phyloP scores from a whole-genome alignment of 2,329 filamentous ascomycete species.

The Colletotrichum truncatum region DNA sequence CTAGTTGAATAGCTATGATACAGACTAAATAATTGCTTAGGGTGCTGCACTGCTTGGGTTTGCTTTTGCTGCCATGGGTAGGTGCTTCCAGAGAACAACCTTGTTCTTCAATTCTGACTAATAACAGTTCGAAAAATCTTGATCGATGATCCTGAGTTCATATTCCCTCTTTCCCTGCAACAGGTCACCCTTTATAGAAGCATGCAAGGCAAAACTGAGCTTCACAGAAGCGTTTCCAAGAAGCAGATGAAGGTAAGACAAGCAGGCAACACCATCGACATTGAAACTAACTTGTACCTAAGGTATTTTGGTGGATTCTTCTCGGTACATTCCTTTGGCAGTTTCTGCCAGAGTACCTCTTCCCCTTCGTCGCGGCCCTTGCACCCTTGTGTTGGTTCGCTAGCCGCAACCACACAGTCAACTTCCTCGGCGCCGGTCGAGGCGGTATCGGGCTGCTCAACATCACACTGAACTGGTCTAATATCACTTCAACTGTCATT shows the following conservation, averaged over 20 bases:
- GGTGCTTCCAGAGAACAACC: neutral
- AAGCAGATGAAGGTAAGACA: slow-evolving; percentile 15
- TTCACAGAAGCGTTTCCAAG: slow-evolving; percentile 9
- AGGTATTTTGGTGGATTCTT: slow-evolving; percentile 64
- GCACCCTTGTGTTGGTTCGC: slow-evolving; percentile 73
- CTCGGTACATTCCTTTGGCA: slow-evolving; percentile 66
- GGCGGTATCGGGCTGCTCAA: slow-evolving; percentile 71
- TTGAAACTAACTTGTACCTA: slow-evolving; percentile 41
- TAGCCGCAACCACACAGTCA: slow-evolving; percentile 63
- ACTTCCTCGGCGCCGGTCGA: slow-evolving; percentile 69
- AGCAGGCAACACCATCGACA: no score
- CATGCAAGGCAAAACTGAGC: slow-evolving; percentile 25
- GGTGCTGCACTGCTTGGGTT: slow-evolving; percentile 22
- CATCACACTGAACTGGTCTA: slow-evolving; percentile 68
- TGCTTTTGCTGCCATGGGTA: slow-evolving; percentile 63
- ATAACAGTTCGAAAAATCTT: slow-evolving; percentile 55
- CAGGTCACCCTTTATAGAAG: slow-evolving; percentile 26
- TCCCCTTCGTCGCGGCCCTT: slow-evolving; percentile 67
- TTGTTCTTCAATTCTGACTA: neutral
- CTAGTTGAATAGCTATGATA: slow-evolving; percentile 51
- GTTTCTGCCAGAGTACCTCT: slow-evolving; percentile 68
- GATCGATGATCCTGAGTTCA: slow-evolving; percentile 64
- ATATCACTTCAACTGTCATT: slow-evolving; percentile 62
- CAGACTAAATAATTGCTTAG: neutral
- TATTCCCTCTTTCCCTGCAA: slow-evolving; percentile 19